Evolutionary conservation across 768 basidiomycete genomes (phyloP).

Genomic region (Lentinula boryana): DNA sequence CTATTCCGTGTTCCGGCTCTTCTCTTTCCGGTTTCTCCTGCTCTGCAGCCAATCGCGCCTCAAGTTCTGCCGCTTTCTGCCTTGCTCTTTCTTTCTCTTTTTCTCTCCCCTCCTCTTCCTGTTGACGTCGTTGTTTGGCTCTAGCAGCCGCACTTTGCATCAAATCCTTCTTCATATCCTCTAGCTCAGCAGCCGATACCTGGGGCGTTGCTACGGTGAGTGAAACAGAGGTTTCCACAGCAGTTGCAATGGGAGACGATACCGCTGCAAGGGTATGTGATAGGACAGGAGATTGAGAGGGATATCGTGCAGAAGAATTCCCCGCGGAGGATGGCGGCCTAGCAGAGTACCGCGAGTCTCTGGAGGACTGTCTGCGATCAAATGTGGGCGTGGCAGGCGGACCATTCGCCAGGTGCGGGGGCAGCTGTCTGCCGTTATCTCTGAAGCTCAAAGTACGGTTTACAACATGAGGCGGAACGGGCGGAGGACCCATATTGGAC

Average conservation of each 20-base stretch:
- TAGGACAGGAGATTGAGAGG: slow-evolving; percentile 38
- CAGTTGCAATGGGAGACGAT: slow-evolving; percentile 24
- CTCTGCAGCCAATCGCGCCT: slow-evolving; percentile 50
- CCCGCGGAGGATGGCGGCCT: slow-evolving; percentile 24
- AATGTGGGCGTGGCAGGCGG: slow-evolving; percentile 15
- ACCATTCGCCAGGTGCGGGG: slow-evolving; percentile 46
- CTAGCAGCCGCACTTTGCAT: slow-evolving; percentile 86
- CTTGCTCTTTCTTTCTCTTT: slow-evolving; percentile 76
- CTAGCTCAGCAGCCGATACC: slow-evolving; percentile 40
- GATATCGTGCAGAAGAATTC: slow-evolving; percentile 18
- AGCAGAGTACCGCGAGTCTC: slow-evolving; percentile 33
- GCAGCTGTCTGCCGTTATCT: slow-evolving; percentile 45
- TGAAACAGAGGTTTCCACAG: slow-evolving; percentile 19
- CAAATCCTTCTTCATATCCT: slow-evolving; percentile 62
- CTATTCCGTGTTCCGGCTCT: neutral
- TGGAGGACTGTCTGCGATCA: slow-evolving; percentile 28
- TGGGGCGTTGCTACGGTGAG: slow-evolving; percentile 24
- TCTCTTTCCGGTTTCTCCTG: slow-evolving; percentile 13
- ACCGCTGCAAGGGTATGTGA: slow-evolving; percentile 32
- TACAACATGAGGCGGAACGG: slow-evolving; percentile 32
- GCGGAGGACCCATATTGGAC: slow-evolving; percentile 48
- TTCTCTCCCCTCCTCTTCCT: slow-evolving; percentile 80
- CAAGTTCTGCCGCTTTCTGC: slow-evolving; percentile 72
- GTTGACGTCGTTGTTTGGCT: slow-evolving; percentile 70
- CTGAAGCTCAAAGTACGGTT: slow-evolving; percentile 22